Percentiles rank a stretch among this genome's conserved stretches.
Conservation (phyloP, 164 flowering plant genomes). For the Magnolia sinica region DNA sequence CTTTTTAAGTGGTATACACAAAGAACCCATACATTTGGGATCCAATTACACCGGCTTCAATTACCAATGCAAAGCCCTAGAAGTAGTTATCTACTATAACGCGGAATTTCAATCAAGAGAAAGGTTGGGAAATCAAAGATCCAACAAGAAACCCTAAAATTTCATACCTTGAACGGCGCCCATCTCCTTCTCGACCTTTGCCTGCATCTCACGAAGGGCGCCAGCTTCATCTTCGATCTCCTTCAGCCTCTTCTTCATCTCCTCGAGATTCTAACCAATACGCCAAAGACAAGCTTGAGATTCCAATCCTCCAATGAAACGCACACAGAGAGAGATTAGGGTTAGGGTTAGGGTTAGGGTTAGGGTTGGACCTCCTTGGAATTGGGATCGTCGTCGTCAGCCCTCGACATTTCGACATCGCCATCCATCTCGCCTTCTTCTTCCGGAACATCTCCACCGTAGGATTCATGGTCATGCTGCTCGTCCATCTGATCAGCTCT, state of each 20-base stretch:
- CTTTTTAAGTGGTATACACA: too few relatives aligned
- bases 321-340: neutral
- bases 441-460: slow-evolving; percentile 24
- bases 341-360: neutral
- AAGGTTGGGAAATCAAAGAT: too few relatives aligned
- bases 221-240: slow-evolving; percentile 33
- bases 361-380: slow-evolving; percentile 18
- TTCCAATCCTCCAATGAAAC: neutral
- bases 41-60: neutral
- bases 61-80: too few relatives aligned
- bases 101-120: neutral
- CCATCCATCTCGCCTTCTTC: slow-evolving; percentile 22
- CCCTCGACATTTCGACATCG: slow-evolving; percentile 19
- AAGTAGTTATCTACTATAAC: too few relatives aligned
- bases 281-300: neutral
- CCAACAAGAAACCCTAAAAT: neutral
- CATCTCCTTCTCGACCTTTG: slow-evolving; percentile 37
- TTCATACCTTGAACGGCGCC: slow-evolving; percentile 26
- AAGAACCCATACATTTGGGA: too few relatives aligned
- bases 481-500: neutral
- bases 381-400: slow-evolving; percentile 12
- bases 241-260: slow-evolving; percentile 34
- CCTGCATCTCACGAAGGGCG: slow-evolving; percentile 35
- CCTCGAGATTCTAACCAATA: slow-evolving; percentile 23
- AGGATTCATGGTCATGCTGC: slow-evolving; percentile 18